Conservation (phyloP, 257 asterid genomes). For the Fraxinus excelsior region DNA sequence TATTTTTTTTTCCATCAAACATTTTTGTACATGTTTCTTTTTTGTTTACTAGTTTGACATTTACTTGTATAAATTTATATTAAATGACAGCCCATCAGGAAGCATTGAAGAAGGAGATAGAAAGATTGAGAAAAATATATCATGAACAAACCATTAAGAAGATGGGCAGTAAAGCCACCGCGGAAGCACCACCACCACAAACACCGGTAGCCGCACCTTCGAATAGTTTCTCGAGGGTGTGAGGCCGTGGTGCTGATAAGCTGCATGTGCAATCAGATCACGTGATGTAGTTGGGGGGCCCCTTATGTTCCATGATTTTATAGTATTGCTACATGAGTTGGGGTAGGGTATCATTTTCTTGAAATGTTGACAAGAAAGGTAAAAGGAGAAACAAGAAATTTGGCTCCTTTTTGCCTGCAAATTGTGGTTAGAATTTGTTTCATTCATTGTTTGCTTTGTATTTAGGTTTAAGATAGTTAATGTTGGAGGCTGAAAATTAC, state of each 20-base stretch:
- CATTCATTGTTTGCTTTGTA: conserved; percentile 2
- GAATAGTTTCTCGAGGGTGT: conserved; percentile 9
- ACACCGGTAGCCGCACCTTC: conserved; percentile 24
- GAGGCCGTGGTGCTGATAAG: conserved; percentile 4
- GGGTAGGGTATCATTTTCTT: neutral
- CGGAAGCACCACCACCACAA: conserved; percentile 23
- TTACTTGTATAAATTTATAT: neutral
- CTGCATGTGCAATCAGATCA: conserved; percentile 32
- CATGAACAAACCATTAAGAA: conserved; percentile 68
- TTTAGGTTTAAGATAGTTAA: neutral
- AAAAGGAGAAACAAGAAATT: neutral
- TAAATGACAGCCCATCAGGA: conserved; percentile 76
- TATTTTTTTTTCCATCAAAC: neutral
- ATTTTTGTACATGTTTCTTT: neutral
- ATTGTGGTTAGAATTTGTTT: neutral
- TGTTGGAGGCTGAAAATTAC: neutral
- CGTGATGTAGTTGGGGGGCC: conserved; percentile 34
- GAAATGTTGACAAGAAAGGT: neutral
- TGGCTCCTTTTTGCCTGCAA: neutral
- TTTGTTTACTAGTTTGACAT: neutral
- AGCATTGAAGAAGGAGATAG: conserved; percentile 84
- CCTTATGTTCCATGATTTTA: conserved; percentile 9
- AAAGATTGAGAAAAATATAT: conserved; percentile 67
- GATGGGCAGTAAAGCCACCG: conserved; percentile 26
- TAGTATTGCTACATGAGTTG: neutral